Base-by-base conservation (phyloP, 257 asterid species). In the Scutellaria galericulata region DNA sequence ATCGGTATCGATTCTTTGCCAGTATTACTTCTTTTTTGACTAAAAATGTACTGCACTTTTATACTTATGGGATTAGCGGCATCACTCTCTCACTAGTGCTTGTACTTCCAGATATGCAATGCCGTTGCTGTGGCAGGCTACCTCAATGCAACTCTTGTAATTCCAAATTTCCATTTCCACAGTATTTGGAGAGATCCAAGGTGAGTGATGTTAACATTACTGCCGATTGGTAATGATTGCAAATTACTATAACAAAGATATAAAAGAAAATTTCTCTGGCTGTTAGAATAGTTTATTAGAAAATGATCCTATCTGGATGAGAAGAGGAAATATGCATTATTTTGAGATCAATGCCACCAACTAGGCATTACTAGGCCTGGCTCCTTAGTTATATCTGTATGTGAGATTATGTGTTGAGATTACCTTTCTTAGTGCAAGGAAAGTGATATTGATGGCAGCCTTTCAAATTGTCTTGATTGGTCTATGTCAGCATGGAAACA, bases 111-210 rank as follows among this genome's bases (percentile, higher is more conserved):
- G 99, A 95, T 95, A 84, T 95, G 97, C 90, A 90, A 95, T 80
- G 99, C 99, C 2, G 98, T 95, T 59, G 97, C 99, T 55, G 99
- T 95, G 82, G 99, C 99, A 40, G 98, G 97, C 42, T 90, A 83
- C 83, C 94, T 92, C 50, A 95, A 95, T 83, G 98, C 99, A 59
- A 95, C 98, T 60, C 97, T 95, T 53, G 80, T 92, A 47, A 87
- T 90, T 81, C 98, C 99, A 9, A 84, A 86, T 77, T 90, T 92
- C 82, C 99, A 89, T 79, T 95, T 84, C 82, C 95, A 95, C 82
- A 95, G 98, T 80, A 88, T 95, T 67, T 95, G 99, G 99, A 90
- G 89, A 82, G 99, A 95, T 78, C 94, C 99, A 50, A 95, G 98
- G 98, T 90, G 78, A 67, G 87, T 72, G 31, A n/a, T 69, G 54